phyloP scores from a whole-genome alignment of 2,329 filamentous ascomycete species.

The Sclerotinia sclerotiorum region DNA sequence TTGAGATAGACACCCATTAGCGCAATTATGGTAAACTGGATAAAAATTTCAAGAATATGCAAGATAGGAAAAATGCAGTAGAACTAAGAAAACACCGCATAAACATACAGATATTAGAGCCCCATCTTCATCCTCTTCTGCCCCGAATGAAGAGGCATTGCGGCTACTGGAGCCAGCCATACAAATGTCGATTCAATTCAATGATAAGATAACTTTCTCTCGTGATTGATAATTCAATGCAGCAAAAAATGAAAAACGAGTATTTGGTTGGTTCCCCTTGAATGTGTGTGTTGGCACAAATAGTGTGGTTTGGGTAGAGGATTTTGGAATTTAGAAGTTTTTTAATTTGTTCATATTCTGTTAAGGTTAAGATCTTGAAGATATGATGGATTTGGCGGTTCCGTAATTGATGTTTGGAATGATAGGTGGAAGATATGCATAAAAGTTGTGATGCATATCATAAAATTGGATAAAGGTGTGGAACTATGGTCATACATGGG shows the following conservation, averaged over 20 bases:
- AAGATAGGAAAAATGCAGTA: not conserved
- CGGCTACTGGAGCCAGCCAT: constrained; percentile 41
- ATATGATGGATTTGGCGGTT: not conserved
- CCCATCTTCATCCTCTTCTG: constrained; percentile 35
- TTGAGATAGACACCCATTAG: constrained; percentile 15
- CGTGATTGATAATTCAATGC: constrained; percentile 17
- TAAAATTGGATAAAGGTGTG: not conserved
- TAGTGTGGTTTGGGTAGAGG: not conserved
- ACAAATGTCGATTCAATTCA: constrained; percentile 20
- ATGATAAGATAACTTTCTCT: not conserved
- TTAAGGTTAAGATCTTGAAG: not conserved
- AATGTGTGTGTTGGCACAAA: constrained; percentile 11
- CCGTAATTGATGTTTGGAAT: not conserved
- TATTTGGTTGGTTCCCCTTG: constrained; percentile 8
- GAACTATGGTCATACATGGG: not conserved
- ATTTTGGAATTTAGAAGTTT: constrained; percentile 11
- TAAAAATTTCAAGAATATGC: not conserved
- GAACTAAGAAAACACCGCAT: constrained; percentile 7
- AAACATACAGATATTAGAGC: constrained; percentile 41
- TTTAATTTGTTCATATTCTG: constrained; percentile 18
- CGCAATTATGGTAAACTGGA: not conserved
- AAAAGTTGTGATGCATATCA: not conserved
- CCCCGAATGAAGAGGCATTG: constrained; percentile 40
- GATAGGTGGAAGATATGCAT: constrained; percentile 4
- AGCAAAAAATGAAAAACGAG: not conserved